Evolutionary conservation across 140 eudicot species (phyloP).

Genomic region (Bidens hawaiensis): DNA sequence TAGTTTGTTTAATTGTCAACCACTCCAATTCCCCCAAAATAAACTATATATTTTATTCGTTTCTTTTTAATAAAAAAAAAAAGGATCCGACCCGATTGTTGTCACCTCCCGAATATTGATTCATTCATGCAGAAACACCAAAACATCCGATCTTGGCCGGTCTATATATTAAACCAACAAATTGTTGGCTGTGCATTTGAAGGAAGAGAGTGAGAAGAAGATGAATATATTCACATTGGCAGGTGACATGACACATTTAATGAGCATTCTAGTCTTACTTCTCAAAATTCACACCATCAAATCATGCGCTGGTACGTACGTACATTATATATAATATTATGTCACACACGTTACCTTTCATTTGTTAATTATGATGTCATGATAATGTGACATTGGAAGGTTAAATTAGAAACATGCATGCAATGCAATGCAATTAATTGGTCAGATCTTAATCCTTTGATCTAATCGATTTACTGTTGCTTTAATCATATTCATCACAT

Average conservation of each 20-base stretch:
- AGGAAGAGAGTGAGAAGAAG: slow-evolving; percentile 34
- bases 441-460: too few species aligned
- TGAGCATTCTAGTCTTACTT: slow-evolving; percentile 71
- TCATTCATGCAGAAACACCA: slow-evolving; percentile 2
- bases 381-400: too few species aligned
- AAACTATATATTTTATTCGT: too few species aligned
- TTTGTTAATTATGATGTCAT: background rate
- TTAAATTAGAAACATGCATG: too few species aligned
- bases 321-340: too few species aligned
- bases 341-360: background rate
- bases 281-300: slow-evolving; percentile 81
- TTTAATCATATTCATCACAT: too few species aligned
- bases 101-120: slow-evolving; percentile 9
- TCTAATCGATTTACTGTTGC: too few species aligned
- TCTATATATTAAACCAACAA: slow-evolving; percentile 6
- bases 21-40: too few species aligned
- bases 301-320: slow-evolving; percentile 73
- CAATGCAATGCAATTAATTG: too few species aligned
- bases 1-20: too few species aligned
- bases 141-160: background rate
- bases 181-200: slow-evolving; percentile 17
- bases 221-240: slow-evolving; percentile 81
- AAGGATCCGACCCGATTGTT: slow-evolving; percentile 27
- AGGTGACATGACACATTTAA: slow-evolving; percentile 84
- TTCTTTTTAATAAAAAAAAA: background rate